Percentiles rank a stretch among this genome's conserved stretches.
Conservation (phyloP, 116 monocot genomes). For the Cymodocea nodosa region DNA sequence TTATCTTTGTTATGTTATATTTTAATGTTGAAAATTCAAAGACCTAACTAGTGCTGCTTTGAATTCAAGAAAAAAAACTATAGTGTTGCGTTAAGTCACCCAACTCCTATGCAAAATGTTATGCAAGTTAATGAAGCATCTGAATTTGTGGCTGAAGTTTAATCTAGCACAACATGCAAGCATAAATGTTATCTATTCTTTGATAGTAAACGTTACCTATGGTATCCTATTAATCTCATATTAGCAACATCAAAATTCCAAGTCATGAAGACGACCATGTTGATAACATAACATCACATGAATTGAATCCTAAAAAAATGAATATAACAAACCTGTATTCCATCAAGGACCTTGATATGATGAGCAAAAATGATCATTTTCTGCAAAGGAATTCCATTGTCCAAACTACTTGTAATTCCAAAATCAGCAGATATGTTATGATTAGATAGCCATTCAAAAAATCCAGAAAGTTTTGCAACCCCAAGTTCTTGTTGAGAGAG, state of each 20-base stretch:
- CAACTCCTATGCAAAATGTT: too few relatives aligned
- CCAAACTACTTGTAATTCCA: constrained; percentile 17
- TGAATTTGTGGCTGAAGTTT: too few relatives aligned
- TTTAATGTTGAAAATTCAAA: too few relatives aligned
- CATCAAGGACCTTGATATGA: constrained; percentile 94
- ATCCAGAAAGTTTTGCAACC: constrained; percentile 80
- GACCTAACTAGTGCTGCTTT: too few relatives aligned
- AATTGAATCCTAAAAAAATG: not conserved
- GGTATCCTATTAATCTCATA: too few relatives aligned
- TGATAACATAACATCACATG: not conserved
- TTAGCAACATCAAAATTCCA: not conserved
- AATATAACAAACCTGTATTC: constrained; percentile 57
- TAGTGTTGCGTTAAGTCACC: too few relatives aligned
- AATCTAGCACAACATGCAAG: too few relatives aligned
- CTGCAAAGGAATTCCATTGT: constrained; percentile 25
- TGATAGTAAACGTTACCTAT: too few relatives aligned
- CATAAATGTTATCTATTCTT: too few relatives aligned
- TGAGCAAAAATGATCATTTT: constrained; percentile 97
- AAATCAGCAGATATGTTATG: constrained; percentile 29
- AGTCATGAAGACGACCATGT: not conserved
- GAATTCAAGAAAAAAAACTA: too few relatives aligned
- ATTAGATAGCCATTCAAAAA: constrained; percentile 80
- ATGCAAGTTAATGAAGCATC: too few relatives aligned
- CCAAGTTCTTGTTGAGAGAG: constrained; percentile 80
- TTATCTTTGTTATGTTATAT: too few relatives aligned